Percentiles rank a stretch among this genome's conserved stretches.
phyloP scores from a whole-genome alignment of 73 alveolate genomes.

The Paramecium pentaurelia region DNA sequence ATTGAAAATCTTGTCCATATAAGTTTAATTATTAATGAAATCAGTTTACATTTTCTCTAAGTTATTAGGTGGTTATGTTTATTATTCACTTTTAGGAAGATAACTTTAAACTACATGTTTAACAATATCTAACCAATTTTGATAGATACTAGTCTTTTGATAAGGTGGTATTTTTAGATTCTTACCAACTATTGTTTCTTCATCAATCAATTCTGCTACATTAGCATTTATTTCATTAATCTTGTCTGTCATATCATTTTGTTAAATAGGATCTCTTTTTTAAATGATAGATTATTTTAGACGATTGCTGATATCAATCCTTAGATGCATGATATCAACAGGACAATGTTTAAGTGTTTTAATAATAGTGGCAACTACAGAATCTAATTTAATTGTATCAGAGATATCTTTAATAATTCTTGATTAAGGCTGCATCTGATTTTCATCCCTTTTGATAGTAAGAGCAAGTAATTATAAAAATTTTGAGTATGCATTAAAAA shows the following conservation, averaged over 20 bases:
- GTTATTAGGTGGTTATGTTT: background rate
- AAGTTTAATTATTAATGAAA: background rate
- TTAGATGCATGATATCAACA: background rate
- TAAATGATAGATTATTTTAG: background rate
- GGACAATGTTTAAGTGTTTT: slow-evolving; percentile 1
- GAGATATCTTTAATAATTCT: background rate
- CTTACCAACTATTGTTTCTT: background rate
- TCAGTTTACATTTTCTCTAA: slow-evolving; percentile 6
- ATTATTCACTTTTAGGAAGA: background rate
- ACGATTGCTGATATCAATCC: background rate
- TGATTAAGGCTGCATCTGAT: background rate
- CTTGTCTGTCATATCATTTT: background rate
- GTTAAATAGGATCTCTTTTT: background rate
- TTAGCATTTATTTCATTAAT: slow-evolving; percentile 7
- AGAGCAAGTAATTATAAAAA: background rate
- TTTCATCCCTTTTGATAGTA: background rate
- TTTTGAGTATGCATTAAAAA: background rate
- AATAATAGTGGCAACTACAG: background rate
- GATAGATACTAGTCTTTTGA: background rate
- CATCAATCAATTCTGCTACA: slow-evolving; percentile 25
- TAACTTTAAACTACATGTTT: background rate
- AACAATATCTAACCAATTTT: slow-evolving; percentile 26
- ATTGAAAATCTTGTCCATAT: slow-evolving; percentile 44
- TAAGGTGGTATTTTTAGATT: background rate
- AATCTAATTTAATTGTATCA: slow-evolving; percentile 1